Evolutionary conservation across 2,329 filamentous ascomycete species (phyloP), one percentile per base, ranked within the genome.

Genomic region (Ophiosphaerella narmari): DNA sequence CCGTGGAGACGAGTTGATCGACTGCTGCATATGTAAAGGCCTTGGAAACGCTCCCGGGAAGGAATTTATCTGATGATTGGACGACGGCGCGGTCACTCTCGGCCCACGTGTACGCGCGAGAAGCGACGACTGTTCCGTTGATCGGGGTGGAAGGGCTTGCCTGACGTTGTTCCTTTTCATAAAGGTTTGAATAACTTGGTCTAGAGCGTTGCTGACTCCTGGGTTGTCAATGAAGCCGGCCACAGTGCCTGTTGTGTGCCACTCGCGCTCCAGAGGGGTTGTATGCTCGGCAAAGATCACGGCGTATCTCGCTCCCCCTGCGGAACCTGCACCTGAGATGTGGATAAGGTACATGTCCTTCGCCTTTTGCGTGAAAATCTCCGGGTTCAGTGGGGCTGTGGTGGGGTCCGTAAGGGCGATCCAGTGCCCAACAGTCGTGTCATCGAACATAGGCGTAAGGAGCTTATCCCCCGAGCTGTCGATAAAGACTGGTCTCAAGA

Each of bases 31-130:
- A 55, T 6, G 54, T 59, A 43, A 64, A 66, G n/a, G 49, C 43
- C 46, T 65, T 66, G 33, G 52, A 59, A 11, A 62, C 53, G 39
- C 63, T 66, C 6, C 47, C 61, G 9, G 65, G 56, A 14, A 65
- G 61, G 41, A 66, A 62, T 21, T 61, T 60, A 33, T 66, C 61
- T 7, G 49, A 36, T 11, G 52, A 48, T 14, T 55, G 21, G 16
- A 59, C 57, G 8, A 58, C 32, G n/a, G 59, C 46, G 16, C 53
- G 57, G 34, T 64, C 50, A 34, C 46, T 52, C 52, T 66, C 63
- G 11, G 59, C 57, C 55, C 56, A 59, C 26, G 61, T 66, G 48
- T 49, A 66, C 7, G 53, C 56, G 12, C 55, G 60, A 8, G 59
- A 52, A 7, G 52, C 54, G 13, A 63, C 14, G 14, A 60, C 21